These are phyloP conservation scores for Pseudogymnoascus sp. DNA, from an alignment of 2,329 filamentous ascomycete genomes.

Conservation along the genomic window DNA sequence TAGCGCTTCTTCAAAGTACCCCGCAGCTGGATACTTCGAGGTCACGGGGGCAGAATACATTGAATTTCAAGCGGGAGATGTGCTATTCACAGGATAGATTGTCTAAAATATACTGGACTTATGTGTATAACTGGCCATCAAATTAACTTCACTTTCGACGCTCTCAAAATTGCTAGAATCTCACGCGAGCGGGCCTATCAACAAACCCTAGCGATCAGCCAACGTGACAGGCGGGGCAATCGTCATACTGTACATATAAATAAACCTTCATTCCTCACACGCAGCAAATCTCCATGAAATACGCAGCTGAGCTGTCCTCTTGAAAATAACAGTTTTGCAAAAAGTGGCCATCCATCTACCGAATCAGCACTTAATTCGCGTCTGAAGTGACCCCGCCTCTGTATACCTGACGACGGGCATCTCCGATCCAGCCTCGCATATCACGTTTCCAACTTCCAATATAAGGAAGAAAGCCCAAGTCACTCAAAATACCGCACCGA, in stretches of 20 bases:
- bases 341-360: neutral
- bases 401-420: neutral
- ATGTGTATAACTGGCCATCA: neutral
- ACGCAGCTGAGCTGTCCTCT: neutral
- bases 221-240: constrained; percentile 3
- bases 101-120: neutral
- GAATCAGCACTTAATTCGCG: neutral
- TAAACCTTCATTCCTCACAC: neutral
- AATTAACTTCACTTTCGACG: neutral
- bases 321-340: neutral
- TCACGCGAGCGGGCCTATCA: constrained; percentile 2
- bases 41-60: neutral
- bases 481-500: neutral
- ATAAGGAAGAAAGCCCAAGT: neutral
- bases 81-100: neutral
- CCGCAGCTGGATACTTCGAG: neutral
- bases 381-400: constrained; percentile 3
- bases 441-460: neutral
- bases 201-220: neutral
- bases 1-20: neutral
- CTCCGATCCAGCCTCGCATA: constrained; percentile 1
- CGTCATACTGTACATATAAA: neutral
- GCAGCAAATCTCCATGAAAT: neutral
- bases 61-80: neutral
- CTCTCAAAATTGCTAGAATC: neutral